Percentiles rank a stretch among this genome's conserved stretches.
Conservation (phyloP, 768 basidiomycete genomes). For the Podaxis rugospora region DNA sequence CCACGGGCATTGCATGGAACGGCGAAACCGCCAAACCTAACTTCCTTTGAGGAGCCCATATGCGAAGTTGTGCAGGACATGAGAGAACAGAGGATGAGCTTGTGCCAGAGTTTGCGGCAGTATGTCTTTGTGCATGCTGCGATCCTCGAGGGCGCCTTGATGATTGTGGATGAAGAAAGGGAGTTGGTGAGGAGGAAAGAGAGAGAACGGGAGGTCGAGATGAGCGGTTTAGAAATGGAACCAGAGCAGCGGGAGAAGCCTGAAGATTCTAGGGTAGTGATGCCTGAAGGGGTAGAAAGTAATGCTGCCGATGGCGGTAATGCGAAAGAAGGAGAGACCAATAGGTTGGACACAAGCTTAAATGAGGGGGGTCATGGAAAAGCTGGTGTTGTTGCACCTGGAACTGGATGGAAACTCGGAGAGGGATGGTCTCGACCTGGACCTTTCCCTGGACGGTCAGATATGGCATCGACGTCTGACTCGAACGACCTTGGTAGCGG, state of each 20-base stretch:
- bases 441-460: not conserved
- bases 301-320: constrained; percentile 2
- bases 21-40: constrained; percentile 54
- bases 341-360: not conserved
- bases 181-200: constrained; percentile 22
- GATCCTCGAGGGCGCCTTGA: constrained; percentile 74
- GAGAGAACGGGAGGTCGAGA: constrained; percentile 16
- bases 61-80: constrained; percentile 85
- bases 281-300: not conserved
- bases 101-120: constrained; percentile 92
- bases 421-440: not conserved
- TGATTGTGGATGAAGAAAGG: constrained; percentile 71
- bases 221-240: constrained; percentile 1
- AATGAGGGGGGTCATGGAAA: not conserved
- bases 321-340: not conserved
- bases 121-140: constrained; percentile 92
- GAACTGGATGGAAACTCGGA: not conserved
- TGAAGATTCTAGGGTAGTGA: constrained; percentile 4
- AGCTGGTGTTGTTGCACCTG: not conserved
- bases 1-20: constrained; percentile 57
- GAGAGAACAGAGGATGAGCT: constrained; percentile 93
- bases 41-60: constrained; percentile 71
- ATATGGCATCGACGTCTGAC: not conserved
- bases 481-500: not conserved
- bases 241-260: constrained; percentile 5